These are phyloP conservation scores for Globisporangium paroecandrum DNA, from an alignment of 352 stramenopile genomes.

Conservation along the genomic window DNA sequence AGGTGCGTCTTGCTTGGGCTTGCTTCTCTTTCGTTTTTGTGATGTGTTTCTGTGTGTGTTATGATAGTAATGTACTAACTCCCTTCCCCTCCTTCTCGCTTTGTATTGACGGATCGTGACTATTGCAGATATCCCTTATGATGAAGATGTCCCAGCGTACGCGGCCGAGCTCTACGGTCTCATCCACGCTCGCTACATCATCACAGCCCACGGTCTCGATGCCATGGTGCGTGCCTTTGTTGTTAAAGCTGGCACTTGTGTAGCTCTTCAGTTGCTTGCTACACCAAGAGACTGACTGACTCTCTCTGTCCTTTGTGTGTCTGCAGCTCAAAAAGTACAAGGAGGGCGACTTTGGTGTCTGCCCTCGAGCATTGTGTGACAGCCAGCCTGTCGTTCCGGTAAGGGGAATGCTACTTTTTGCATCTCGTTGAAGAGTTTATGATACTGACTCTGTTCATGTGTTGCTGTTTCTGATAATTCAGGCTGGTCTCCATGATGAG, in stretches of 20 bases:
- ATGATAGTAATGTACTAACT: background rate
- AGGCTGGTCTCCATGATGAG: slow-evolving; percentile 85
- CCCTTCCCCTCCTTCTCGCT: background rate
- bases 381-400: slow-evolving; percentile 81
- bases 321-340: slow-evolving; percentile 86
- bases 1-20: slow-evolving; percentile 27
- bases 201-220: slow-evolving; percentile 85
- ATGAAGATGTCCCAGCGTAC: slow-evolving; percentile 84
- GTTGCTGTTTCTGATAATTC: background rate
- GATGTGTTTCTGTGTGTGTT: background rate
- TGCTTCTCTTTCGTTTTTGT: background rate
- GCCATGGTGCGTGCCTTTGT: slow-evolving; percentile 56
- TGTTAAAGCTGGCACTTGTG: background rate
- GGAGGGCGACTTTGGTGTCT: slow-evolving; percentile 85
- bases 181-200: slow-evolving; percentile 89
- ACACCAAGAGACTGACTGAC: background rate
- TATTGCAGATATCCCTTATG: slow-evolving; percentile 77
- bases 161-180: slow-evolving; percentile 88
- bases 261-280: background rate
- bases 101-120: slow-evolving; percentile 3
- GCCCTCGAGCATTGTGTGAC: slow-evolving; percentile 79
- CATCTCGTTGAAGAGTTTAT: background rate
- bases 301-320: background rate
- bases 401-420: slow-evolving; percentile 12
- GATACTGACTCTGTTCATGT: slow-evolving; percentile 7